A percentile compares a stretch with the other conserved stretches of the same genome.
Evolutionary conservation across 2,329 filamentous ascomycete species (phyloP).

Genomic region (Aspergillus sp.): DNA sequence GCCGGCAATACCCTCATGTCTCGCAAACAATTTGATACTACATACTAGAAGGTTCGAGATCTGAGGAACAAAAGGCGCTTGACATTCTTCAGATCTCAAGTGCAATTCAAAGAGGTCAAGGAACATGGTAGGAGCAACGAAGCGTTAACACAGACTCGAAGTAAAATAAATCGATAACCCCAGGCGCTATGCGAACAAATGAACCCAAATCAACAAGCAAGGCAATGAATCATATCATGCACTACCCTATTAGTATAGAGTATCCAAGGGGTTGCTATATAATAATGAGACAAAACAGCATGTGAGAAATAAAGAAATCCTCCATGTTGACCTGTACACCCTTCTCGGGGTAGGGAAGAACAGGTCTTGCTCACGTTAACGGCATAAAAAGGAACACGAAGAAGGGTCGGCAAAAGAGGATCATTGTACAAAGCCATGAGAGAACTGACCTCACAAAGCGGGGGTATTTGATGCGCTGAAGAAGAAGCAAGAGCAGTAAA

Average conservation of each 20-base stretch:
- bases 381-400: slow-evolving; percentile 5
- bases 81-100: background rate
- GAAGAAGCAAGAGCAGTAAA: slow-evolving; percentile 25
- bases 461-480: slow-evolving; percentile 32
- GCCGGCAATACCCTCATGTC: background rate
- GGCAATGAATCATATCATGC: slow-evolving; percentile 15
- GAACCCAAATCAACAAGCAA: slow-evolving; percentile 22
- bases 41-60: no score
- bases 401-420: slow-evolving; percentile 1
- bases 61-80: background rate
- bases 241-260: slow-evolving; percentile 12
- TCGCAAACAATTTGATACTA: background rate
- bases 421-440: slow-evolving; percentile 31
- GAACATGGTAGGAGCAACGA: slow-evolving; percentile 1
- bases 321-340: slow-evolving; percentile 6
- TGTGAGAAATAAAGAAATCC: slow-evolving; percentile 8
- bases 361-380: slow-evolving; percentile 2
- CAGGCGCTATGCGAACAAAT: slow-evolving; percentile 40
- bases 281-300: slow-evolving; percentile 13
- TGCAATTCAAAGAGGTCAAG: background rate
- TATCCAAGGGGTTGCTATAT: slow-evolving; percentile 19
- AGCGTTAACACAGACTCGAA: slow-evolving; percentile 12
- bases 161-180: slow-evolving; percentile 27
- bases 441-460: slow-evolving; percentile 25
- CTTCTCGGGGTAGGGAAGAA: slow-evolving; percentile 6